A percentile compares a stretch with the other conserved stretches of the same genome.
Conservation (phyloP, 352 stramenopile species). For the Pythium dissimile region DNA sequence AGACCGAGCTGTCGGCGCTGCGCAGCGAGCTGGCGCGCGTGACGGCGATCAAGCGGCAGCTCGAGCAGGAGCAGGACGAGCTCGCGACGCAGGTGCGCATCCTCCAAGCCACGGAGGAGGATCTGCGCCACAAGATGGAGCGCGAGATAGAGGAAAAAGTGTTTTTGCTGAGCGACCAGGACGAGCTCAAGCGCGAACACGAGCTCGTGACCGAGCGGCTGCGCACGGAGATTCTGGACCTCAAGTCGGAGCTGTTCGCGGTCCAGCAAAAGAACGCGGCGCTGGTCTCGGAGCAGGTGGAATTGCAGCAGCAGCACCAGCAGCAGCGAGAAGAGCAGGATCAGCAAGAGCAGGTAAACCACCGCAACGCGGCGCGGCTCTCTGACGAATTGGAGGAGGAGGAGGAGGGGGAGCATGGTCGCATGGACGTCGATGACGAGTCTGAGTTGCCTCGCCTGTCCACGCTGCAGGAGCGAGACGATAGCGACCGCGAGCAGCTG, state of each 20-base stretch:
- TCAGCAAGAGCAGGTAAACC: constrained; percentile 26
- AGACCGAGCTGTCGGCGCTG: constrained; percentile 45
- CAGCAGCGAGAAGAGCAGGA: constrained; percentile 16
- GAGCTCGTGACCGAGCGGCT: constrained; percentile 75
- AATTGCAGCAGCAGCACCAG: constrained; percentile 31
- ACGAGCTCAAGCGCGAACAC: constrained; percentile 78
- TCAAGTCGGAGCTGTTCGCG: constrained; percentile 80
- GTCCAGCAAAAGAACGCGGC: constrained; percentile 64
- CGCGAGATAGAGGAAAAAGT: constrained; percentile 86
- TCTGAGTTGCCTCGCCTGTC: constrained; percentile 35
- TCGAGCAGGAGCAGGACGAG: constrained; percentile 78
- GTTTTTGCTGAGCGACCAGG: constrained; percentile 78
- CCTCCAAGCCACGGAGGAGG: constrained; percentile 69
- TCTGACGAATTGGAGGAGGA: constrained; percentile 15
- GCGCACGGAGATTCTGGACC: constrained; percentile 80
- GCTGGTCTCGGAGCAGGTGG: constrained; percentile 10
- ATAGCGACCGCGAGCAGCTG: constrained; percentile 53
- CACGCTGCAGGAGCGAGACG: constrained; percentile 57
- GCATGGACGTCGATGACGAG: constrained; percentile 31
- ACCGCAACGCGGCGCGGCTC: not conserved
- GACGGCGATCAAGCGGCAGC: constrained; percentile 36
- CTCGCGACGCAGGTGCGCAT: constrained; percentile 80
- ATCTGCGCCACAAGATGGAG: constrained; percentile 81
- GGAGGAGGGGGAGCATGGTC: too few relatives aligned
- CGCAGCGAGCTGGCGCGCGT: constrained; percentile 37